Conservation (phyloP, 805 yeast genomes). For the Starmerella asiatica region DNA sequence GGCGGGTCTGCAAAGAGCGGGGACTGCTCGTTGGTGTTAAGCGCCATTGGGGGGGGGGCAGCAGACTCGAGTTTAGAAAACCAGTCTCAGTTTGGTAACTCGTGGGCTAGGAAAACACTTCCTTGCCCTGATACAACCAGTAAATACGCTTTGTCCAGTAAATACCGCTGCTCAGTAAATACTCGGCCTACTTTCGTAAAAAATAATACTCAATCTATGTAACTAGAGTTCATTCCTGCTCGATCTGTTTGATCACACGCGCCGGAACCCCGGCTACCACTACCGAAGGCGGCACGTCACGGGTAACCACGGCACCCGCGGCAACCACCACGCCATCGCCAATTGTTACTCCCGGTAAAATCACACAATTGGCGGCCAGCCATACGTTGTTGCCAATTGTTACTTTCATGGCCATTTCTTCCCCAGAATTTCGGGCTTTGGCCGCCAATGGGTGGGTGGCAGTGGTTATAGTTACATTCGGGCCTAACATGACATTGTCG, state of each 20-base stretch:
- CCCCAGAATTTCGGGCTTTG: conserved; percentile 32
- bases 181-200: background rate
- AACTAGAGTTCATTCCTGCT: background rate
- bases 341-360: conserved; percentile 53
- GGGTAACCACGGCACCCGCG: conserved; percentile 54
- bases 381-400: conserved; percentile 52
- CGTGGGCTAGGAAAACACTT: no score
- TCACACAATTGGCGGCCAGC: conserved; percentile 44
- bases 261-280: conserved; percentile 58
- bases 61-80: no score
- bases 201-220: no score
- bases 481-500: conserved; percentile 46
- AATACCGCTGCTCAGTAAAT: background rate
- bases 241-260: conserved; percentile 25
- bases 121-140: no score
- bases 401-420: conserved; percentile 46
- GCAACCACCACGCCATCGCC: conserved; percentile 52
- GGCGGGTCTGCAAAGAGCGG: conserved; percentile 23
- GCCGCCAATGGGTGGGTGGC: conserved; percentile 51
- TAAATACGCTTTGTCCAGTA: no score
- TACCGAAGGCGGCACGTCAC: conserved; percentile 40
- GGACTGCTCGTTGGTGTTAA: conserved; percentile 6
- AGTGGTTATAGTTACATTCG: conserved; percentile 44
- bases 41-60: no score
- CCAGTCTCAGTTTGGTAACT: no score